Evolutionary conservation across 1,139 yeast species (phyloP), one percentile per base, ranked within the genome.

Genomic region (Citeromyces siamensis): DNA sequence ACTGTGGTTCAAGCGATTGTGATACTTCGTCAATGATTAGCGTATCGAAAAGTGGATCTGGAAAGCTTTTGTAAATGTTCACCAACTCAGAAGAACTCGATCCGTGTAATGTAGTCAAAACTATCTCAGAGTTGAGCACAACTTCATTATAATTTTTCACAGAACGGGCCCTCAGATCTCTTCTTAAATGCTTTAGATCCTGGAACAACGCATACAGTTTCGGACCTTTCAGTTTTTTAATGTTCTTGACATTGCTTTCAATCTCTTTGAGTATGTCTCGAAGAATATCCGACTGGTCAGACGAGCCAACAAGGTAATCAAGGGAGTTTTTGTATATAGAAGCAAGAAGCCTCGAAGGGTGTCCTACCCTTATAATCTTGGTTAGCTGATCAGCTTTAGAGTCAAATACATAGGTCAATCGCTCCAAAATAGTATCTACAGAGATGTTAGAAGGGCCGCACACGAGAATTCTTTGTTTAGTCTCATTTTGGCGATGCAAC

Each of bases 391-490:
- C 48, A 5, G 57, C 59, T 10, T 58, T 56, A n/a, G 42, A 41
- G 2, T 41, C 31, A 32, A 44, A 42, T 36, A 46, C 42, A 2
- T 35, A 38, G n/a, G 76, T 67, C 19, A 88, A 56, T 42, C 96
- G 62, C 52, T 88, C 97, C 36, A 86, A 58, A 21, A 90, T 82
- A 0, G 94, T 90, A 55, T 90, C 97, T 1, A 86, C 95, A 0
- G 96, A 77, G n/a, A 86, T 79, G 52, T 90, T 90, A 0, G 97
- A 88, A 0, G 97, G 95, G 0, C 96, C 97, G 59, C 97, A 88
- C 0, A 90, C 93, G 32, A 90, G 61, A 0, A 90, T 78, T 37
- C 90, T 63, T 45, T 81, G 77, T 6, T 76, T 75, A 6, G 35
- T 21, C 4, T 42, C 40, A 12, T 16, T 6, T 32, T 32, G 27